Conservation (phyloP, 495 filamentous ascomycete genomes). For the Peziza echinospora region DNA sequence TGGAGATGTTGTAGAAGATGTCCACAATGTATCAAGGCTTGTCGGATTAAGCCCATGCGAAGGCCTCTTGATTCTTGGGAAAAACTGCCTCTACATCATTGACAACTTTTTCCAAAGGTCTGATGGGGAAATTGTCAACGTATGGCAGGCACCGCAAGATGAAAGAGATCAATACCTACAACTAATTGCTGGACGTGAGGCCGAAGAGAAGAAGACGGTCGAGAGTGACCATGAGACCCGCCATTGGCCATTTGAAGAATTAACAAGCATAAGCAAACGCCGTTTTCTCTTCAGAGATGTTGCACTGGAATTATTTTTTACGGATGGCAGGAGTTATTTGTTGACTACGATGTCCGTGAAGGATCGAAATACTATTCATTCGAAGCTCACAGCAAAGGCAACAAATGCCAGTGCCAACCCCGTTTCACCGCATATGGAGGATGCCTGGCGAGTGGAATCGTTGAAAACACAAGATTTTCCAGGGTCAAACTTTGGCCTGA, state of each 20-base stretch:
- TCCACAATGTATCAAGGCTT: slow-evolving; percentile 86
- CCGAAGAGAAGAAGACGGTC: slow-evolving; percentile 27
- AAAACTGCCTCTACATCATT: slow-evolving; percentile 75
- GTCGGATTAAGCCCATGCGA: slow-evolving; percentile 82
- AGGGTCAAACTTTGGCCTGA: slow-evolving; percentile 56
- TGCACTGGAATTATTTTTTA: slow-evolving; percentile 86
- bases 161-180: slow-evolving; percentile 89
- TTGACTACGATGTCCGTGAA: slow-evolving; percentile 54
- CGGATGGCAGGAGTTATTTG: slow-evolving; percentile 85
- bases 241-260: slow-evolving; percentile 82
- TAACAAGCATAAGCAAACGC: slow-evolving; percentile 91
- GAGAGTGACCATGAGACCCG: slow-evolving; percentile 52
- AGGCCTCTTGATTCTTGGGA: slow-evolving; percentile 82
- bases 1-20: slow-evolving; percentile 77
- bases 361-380: slow-evolving; percentile 57
- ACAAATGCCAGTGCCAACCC: slow-evolving; percentile 47
- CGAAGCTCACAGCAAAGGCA: slow-evolving; percentile 49
- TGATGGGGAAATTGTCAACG: slow-evolving; percentile 89
- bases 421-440: slow-evolving; percentile 28
- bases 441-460: slow-evolving; percentile 73
- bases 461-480: slow-evolving; percentile 60
- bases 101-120: slow-evolving; percentile 86
- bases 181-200: slow-evolving; percentile 66
- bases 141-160: slow-evolving; percentile 76
- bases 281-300: slow-evolving; percentile 92